These are phyloP conservation scores for Phlebopus sp. DNA, from an alignment of 1,284 basidiomycete species.

Conservation along the genomic window DNA sequence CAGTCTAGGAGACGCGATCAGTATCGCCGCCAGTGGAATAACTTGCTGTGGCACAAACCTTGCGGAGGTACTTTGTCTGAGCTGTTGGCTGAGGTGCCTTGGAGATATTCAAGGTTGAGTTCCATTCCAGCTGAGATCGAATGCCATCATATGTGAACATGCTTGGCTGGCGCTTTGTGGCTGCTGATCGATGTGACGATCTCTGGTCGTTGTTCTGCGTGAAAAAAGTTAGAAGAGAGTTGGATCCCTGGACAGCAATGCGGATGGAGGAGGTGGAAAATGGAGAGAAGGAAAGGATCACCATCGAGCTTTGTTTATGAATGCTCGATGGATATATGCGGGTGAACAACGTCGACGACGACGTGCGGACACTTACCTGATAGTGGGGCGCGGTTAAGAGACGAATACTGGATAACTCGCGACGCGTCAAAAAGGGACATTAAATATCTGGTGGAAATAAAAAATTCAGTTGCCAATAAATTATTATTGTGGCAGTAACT, in stretches of 20 bases:
- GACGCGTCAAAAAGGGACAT: not conserved
- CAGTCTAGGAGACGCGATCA: conserved; percentile 55
- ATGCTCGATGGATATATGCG: conserved; percentile 5
- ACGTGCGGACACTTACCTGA: conserved; percentile 18
- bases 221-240: conserved; percentile 8
- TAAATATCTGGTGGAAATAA: not conserved
- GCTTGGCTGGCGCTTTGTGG: conserved; percentile 20
- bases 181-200: conserved; percentile 8
- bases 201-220: conserved; percentile 10
- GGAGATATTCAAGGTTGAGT: conserved; percentile 74
- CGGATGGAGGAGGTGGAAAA: conserved; percentile 17
- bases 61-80: conserved; percentile 83
- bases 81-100: conserved; percentile 66
- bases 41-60: conserved; percentile 41
- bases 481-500: not conserved
- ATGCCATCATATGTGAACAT: conserved; percentile 57
- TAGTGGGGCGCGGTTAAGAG: conserved; percentile 2
- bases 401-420: not conserved
- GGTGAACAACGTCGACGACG: not conserved
- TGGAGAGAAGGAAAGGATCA: conserved; percentile 3
- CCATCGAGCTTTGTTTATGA: conserved; percentile 10
- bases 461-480: not conserved
- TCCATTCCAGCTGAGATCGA: conserved; percentile 89
- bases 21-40: not conserved
- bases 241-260: conserved; percentile 13